Evolutionary conservation across 2,329 filamentous ascomycete genomes (phyloP).

Genomic region (Sordariomycetes sp.): DNA sequence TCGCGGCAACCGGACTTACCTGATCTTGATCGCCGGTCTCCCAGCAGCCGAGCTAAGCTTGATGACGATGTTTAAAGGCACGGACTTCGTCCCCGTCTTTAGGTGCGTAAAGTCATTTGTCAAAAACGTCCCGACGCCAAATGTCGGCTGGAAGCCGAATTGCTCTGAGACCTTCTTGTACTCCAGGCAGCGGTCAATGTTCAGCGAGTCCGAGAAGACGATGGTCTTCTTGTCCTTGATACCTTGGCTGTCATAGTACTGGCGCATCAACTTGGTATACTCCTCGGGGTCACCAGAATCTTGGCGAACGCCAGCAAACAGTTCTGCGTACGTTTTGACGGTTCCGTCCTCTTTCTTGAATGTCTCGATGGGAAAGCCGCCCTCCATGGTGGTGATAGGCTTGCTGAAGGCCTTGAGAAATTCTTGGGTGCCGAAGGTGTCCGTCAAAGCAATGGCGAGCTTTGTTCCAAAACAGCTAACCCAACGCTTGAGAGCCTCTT

Average conservation of each 20-base stretch:
- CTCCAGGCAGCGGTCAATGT: constrained; percentile 82
- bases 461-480: constrained; percentile 81
- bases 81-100: constrained; percentile 70
- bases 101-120: constrained; percentile 85
- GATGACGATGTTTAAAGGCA: constrained; percentile 94
- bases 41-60: constrained; percentile 83
- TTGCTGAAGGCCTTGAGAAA: constrained; percentile 80
- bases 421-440: constrained; percentile 88
- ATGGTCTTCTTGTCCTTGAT: constrained; percentile 78
- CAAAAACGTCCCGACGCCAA: constrained; percentile 91
- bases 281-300: constrained; percentile 80
- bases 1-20: constrained; percentile 16
- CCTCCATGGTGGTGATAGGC: constrained; percentile 39
- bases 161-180: constrained; percentile 80
- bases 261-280: constrained; percentile 69
- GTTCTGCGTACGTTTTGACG: constrained; percentile 63
- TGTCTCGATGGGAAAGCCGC: constrained; percentile 29
- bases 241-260: constrained; percentile 69
- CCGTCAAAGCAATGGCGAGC: constrained; percentile 81
- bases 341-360: constrained; percentile 29
- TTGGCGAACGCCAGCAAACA: constrained; percentile 78
- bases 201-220: constrained; percentile 91
- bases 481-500: constrained; percentile 81
- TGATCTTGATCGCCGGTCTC: constrained; percentile 83
- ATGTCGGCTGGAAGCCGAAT: constrained; percentile 74